These are phyloP conservation scores for Ogataea trehaloabstinens DNA, from an alignment of 805 yeast species.

Conservation along the genomic window DNA sequence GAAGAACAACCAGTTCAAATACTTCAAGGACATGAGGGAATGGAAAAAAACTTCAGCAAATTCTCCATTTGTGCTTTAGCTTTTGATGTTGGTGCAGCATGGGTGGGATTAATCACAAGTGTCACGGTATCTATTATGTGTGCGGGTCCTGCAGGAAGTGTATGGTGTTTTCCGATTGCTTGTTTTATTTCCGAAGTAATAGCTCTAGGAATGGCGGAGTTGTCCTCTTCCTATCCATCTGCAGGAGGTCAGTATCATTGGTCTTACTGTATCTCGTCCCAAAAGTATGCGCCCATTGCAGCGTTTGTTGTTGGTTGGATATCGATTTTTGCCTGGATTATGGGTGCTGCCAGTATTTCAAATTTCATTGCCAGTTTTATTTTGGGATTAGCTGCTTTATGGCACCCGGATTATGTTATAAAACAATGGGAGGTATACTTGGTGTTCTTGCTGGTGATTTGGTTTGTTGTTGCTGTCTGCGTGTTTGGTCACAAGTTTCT, in stretches of 20 bases:
- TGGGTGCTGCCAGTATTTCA: slow-evolving; percentile 18
- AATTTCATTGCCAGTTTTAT: slow-evolving; percentile 10
- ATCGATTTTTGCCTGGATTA: slow-evolving; percentile 22
- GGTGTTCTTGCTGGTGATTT: slow-evolving; percentile 15
- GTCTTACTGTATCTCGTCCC: slow-evolving; percentile 29
- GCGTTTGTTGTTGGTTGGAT: slow-evolving; percentile 28
- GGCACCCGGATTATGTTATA: slow-evolving; percentile 11
- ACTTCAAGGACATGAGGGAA: slow-evolving; percentile 10
- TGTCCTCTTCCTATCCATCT: slow-evolving; percentile 32
- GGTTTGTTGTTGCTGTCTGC: slow-evolving; percentile 19
- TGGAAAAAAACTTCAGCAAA: slow-evolving; percentile 11
- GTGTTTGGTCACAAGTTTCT: slow-evolving; percentile 10
- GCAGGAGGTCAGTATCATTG: slow-evolving; percentile 35
- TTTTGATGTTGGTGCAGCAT: slow-evolving; percentile 14
- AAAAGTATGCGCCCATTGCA: slow-evolving; percentile 15
- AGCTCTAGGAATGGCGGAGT: slow-evolving; percentile 54
- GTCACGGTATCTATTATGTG: slow-evolving; percentile 10
- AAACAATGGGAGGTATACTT: slow-evolving; percentile 17
- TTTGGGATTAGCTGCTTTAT: slow-evolving; percentile 11
- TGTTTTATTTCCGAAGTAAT: slow-evolving; percentile 49
- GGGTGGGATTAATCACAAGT: slow-evolving; percentile 15
- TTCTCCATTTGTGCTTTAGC: slow-evolving; percentile 12
- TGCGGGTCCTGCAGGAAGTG: slow-evolving; percentile 13
- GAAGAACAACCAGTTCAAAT: slow-evolving; percentile 6
- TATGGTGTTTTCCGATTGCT: slow-evolving; percentile 35